Percentiles rank a stretch among this genome's conserved stretches.
phyloP scores from a whole-genome alignment of 169 alveolate species.

The Babesia gibsoni region DNA sequence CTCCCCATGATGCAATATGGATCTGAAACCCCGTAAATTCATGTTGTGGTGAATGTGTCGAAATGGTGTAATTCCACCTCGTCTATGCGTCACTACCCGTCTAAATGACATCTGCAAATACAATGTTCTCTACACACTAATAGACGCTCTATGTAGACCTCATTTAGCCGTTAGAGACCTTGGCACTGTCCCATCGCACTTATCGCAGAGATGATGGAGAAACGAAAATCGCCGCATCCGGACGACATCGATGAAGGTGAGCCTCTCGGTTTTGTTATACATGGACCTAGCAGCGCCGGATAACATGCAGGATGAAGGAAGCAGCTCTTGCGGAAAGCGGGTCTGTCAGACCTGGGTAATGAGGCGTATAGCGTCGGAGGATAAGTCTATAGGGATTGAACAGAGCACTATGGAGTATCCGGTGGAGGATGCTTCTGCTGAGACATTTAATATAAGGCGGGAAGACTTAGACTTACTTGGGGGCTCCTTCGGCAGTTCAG shows the following conservation, averaged over 20 bases:
- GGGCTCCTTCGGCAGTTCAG: neutral
- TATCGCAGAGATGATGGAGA: neutral
- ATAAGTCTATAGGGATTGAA: neutral
- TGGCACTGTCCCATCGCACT: too few relatives aligned
- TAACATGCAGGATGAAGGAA: neutral
- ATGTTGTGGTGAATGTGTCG: too few relatives aligned
- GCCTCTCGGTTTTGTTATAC: neutral
- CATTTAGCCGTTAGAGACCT: too few relatives aligned
- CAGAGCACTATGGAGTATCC: neutral
- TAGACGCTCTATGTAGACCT: too few relatives aligned
- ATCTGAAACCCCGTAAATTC: too few relatives aligned
- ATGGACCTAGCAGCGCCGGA: neutral
- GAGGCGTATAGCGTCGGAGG: neutral
- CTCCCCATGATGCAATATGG: too few relatives aligned
- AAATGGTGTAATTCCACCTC: too few relatives aligned
- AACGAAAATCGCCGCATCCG: neutral
- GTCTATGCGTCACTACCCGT: too few relatives aligned
- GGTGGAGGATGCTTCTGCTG: neutral
- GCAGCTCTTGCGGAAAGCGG: neutral
- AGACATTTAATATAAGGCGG: neutral
- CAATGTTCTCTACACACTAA: too few relatives aligned
- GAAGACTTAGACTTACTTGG: conserved; percentile 15
- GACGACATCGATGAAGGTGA: neutral
- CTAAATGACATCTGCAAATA: too few relatives aligned
- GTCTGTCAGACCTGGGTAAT: conserved; percentile 1